Evolutionary conservation across 495 filamentous ascomycete genomes (phyloP), one percentile per base, ranked within the genome.

Genomic region (Xylona heveae): DNA sequence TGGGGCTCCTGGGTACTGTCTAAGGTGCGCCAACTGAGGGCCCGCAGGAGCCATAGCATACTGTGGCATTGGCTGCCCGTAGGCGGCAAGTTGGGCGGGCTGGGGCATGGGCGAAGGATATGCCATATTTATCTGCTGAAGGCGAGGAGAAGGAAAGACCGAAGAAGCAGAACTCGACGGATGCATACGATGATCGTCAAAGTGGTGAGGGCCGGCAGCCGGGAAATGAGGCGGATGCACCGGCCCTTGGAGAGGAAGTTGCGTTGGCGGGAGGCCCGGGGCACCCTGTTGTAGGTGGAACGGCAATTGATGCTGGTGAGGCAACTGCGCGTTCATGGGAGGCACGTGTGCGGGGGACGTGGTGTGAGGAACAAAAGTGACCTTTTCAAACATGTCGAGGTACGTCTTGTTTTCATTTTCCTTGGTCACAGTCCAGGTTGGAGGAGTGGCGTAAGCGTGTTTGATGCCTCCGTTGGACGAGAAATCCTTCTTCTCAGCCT

Each of bases 111-210:
- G 66, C 3, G 67, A 73, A 4, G 68, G 68, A 40, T 78, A 84
- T 22, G 73, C 69, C 46, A 83, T 64, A 21, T 67, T 62, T 8
- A 64, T 60, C 30, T 64, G 72, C 30, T 68, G 67, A 46, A 82
- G 63, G 22, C 82, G 66, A 18, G 84, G 82, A 5, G 84, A 91
- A 3, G 72, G 74, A 39, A 66, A 68, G 1, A 80, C 74, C 35
- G 82, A 75, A 1, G 74, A 74, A 13, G 74, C 71, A 19, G 74
- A 80, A 1, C 73, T 74, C 24, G 78, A 79, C 47, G 83, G 64
- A 38, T 74, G 71, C 78, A 92, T 88, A 33, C 78, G 68, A 46
- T 88, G 81, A 35, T 79, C 78, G 37, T 90, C 79, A 39, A 68
- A 66, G 38, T 68, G 67, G 43, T 70, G 81, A 25, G 71, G 60